Percentiles rank a stretch among this genome's conserved stretches.
These are phyloP conservation scores for Pseudotulostoma volvatum DNA, from an alignment of 495 filamentous ascomycete genomes.

Conservation along the genomic window DNA sequence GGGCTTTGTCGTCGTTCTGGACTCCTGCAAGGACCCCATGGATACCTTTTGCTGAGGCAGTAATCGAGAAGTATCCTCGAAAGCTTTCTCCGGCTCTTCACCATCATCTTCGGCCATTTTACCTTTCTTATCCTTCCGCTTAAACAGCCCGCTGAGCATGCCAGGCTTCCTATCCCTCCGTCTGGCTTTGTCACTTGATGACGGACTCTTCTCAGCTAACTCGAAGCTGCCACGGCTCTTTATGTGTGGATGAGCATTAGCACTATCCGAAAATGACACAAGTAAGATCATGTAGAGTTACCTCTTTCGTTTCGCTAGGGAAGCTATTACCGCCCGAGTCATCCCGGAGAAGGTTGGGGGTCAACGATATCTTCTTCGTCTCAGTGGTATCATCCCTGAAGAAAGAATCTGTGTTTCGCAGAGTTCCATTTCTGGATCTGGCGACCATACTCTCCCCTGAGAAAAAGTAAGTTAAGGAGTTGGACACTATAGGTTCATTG, in stretches of 20 bases:
- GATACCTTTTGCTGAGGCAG: slow-evolving; percentile 38
- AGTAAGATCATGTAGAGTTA: slow-evolving; percentile 15
- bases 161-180: slow-evolving; percentile 83
- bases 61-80: slow-evolving; percentile 33
- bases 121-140: slow-evolving; percentile 77
- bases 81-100: slow-evolving; percentile 45
- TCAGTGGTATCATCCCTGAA: slow-evolving; percentile 92
- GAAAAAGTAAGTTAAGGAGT: slow-evolving; percentile 3
- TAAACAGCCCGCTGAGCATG: slow-evolving; percentile 89
- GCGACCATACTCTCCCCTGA: slow-evolving; percentile 37
- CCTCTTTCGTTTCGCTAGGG: slow-evolving; percentile 49
- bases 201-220: slow-evolving; percentile 33
- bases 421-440: slow-evolving; percentile 66
- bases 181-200: slow-evolving; percentile 38
- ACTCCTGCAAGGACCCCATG: slow-evolving; percentile 25
- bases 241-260: slow-evolving; percentile 1
- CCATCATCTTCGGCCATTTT: slow-evolving; percentile 51
- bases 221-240: slow-evolving; percentile 31
- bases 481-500: slow-evolving; percentile 2
- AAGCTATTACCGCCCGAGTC: slow-evolving; percentile 44
- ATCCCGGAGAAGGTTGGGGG: slow-evolving; percentile 84
- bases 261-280: slow-evolving; percentile 7
- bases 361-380: slow-evolving; percentile 93
- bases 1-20: slow-evolving; percentile 19
- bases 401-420: slow-evolving; percentile 85